These are phyloP conservation scores for Cystobasidium sp. DNA, from an alignment of 1,284 basidiomycete species.

Conservation along the genomic window DNA sequence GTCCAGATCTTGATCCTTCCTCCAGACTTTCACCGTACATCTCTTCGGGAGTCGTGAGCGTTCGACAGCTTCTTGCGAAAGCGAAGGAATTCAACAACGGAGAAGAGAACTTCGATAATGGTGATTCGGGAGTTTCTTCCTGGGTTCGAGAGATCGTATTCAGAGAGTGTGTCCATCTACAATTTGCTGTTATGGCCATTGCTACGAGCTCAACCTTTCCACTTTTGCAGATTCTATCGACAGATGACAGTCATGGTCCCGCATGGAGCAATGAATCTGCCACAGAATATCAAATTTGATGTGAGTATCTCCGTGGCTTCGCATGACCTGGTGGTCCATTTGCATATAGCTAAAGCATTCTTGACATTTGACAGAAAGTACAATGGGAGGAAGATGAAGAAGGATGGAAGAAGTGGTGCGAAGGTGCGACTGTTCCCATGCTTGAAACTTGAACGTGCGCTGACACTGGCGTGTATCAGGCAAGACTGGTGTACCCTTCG, in stretches of 20 bases:
- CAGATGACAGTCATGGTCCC: conserved; percentile 16
- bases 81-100: conserved; percentile 65
- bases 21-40: conserved; percentile 68
- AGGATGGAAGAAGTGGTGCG: conserved; percentile 69
- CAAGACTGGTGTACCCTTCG: conserved; percentile 83
- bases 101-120: conserved; percentile 61
- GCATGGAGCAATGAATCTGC: conserved; percentile 60
- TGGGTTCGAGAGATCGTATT: conserved; percentile 86
- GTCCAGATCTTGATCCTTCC: conserved; percentile 53
- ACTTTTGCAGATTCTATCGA: conserved; percentile 11
- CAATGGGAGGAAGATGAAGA: conserved; percentile 62
- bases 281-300: conserved; percentile 72
- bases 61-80: conserved; percentile 72
- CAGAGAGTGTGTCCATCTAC: conserved; percentile 77
- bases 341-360: neutral
- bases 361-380: conserved; percentile 59
- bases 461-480: conserved; percentile 30
- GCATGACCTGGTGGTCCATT: no score
- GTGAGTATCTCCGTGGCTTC: conserved; percentile 30
- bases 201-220: neutral
- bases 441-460: neutral
- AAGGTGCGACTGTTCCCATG: conserved; percentile 60
- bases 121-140: conserved; percentile 71
- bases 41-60: conserved; percentile 79
- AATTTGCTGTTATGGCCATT: conserved; percentile 44